Evolutionary conservation across 371 early-diverging fungal species (phyloP), one percentile per base, ranked within the genome.

Genomic region (Phascolomyces articulosus): DNA sequence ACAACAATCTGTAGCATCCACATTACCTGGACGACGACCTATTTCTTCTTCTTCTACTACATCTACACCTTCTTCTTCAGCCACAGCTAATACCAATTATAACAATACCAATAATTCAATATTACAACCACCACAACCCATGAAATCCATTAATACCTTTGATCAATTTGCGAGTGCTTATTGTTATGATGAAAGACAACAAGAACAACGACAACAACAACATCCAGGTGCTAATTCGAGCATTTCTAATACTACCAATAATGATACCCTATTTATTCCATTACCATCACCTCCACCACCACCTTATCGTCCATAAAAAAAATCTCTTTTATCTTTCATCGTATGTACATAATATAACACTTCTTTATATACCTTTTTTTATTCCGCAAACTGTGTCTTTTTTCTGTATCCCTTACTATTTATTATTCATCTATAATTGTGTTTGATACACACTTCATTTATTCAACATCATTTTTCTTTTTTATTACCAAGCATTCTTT

Each of bases 281-380:
- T 23, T 23, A 26, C 27, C 58, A 29, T 53, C 55, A 11, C 54
- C 63, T 4, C 63, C 68, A 21, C 68, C 68, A 51, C 68, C 68
- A 6, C 68, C 68, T 21, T 67, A 67, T 27, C 63, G 34, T 6
- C 68, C 63, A 29, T 67, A 53, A 62, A 31, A 47, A 11, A 18
- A 6, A 24, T 51, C 23, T 51, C 7, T 20, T 23, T 26, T 27
- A 21, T 55, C 21, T 24, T 23, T 23, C 28, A 29, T 66, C 20
- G 41, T 29, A n/a, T 53, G 18, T 41, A 24, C 26, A 21, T 23
- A 21, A 21, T 20, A 8, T 56, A 20, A 23, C 24, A 40, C 1
- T 54, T 54, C 40, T 1, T 54, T 54, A n/a, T n/a, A n/a, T n/a
- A n/a, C n/a, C n/a, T n/a, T n/a, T n/a, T n/a, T n/a, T n/a, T n/a